Base-by-base conservation (phyloP, 345 rosid genomes). In the Jatropha curcas region DNA sequence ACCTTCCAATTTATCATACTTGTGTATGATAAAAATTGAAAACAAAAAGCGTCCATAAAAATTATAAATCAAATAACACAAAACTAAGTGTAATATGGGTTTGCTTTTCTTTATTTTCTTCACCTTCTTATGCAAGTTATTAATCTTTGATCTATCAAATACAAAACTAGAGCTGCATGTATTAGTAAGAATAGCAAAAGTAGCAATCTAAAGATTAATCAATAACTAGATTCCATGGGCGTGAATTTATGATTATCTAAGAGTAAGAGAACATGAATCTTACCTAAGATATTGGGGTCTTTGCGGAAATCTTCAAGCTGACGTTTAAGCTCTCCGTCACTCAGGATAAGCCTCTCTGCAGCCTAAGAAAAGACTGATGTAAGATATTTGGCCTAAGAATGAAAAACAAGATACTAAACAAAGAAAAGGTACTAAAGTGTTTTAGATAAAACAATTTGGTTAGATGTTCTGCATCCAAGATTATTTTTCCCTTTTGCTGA, bases 261-360 rank as follows among this genome's bases (percentile, higher is more conserved):
- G 5, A 16, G 16, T 20, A 37, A 19, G 55, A n/a, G 35, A 53
- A 31, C 34, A 76, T 27, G 58, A 74, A 57, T 72, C 97, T 90
- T 85, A 92, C 98, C 72, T 71, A 89, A 82, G 77, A 88, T 81
- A 66, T 74, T 71, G 11, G 88, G 93, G 81, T 88, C 88, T 35
- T 73, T 79, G 50, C 85, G 78, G 71, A 92, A 94, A 78, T 77
- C 86, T 73, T 80, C 85, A 73, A 94, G 82, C 81, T 86, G 84
- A 30, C 69, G 72, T 81, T 81, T 89, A 58, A 94, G 91, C 63
- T 83, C 90, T 70, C 93, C 82, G 24, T 74, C 81, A 72, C 87
- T 80, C 52, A 30, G 80, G 50, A 92, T 81, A 46, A 94, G 95
- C 86, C 92, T 89, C 84, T 85, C 80, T 78, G 98, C 97, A 80